Evolutionary conservation across 768 basidiomycete species (phyloP), one percentile per base, ranked within the genome.

Genomic region (Suillus occidentalis): DNA sequence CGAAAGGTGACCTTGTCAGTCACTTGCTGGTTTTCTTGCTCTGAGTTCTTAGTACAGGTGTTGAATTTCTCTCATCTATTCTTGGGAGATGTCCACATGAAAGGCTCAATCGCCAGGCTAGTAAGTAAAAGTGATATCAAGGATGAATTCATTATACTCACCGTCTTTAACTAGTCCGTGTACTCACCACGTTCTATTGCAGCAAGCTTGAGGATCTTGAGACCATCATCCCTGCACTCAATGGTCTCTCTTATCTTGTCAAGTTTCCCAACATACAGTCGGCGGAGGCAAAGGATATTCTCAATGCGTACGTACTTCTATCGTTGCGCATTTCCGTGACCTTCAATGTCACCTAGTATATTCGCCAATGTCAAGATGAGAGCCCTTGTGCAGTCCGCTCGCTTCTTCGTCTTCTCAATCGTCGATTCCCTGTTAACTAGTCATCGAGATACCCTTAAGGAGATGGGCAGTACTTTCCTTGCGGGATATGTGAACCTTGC

Each of bases 201-300:
- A 88, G 87, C 62, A 97, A 97, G 77, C 79, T 97, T 61, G 91
- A 92, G 65, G 95, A 97, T 72, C 84, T 85, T 5, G 89, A 93
- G 68, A 92, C 92, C 9, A 84, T 96, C 43, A 87, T 94, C 5
- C 91, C 93, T 1, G 88, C 94, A 1, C 80, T 97, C 45, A 83
- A 84, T 62, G 97, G 95, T 1, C 80, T 99, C 7, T 81, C 83
- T 10, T 82, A 87, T 0, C 80, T 99, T 39, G 86, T 86, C 5
- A 77, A 80, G 13, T 81, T 90, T 53, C 83, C 91, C 0, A 80
- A 82, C 1, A 89, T 92, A 67, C 85, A 86, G 10, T 78, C 87
- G 12, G 77, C 78, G 2, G 94, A 97, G 67, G 88, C 87, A 0
- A 76, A 83, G 1, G 82, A 85, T 39, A 85, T 91, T 6, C 76